These are phyloP conservation scores for Clitoria ternatea DNA, from an alignment of 306 rosid genomes.

Conservation along the genomic window DNA sequence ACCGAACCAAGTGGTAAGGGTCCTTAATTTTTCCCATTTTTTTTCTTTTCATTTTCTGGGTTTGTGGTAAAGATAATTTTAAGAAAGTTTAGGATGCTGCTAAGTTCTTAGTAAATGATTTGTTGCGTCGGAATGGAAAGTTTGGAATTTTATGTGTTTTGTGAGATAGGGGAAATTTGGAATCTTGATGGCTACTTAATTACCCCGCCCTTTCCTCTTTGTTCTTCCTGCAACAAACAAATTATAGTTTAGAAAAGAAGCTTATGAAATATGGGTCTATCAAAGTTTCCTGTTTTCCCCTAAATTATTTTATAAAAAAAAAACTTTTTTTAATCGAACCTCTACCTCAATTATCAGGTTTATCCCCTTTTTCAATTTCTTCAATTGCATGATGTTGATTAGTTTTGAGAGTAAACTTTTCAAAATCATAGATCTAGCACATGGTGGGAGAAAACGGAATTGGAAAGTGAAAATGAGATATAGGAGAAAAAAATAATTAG, in stretches of 20 bases:
- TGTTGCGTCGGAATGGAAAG: neutral
- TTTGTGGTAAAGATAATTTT: neutral
- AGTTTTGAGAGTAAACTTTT: neutral
- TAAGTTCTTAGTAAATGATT: neutral
- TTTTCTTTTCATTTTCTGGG: neutral
- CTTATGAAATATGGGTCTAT: neutral
- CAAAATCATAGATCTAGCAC: conserved; percentile 23
- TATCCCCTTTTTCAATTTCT: neutral
- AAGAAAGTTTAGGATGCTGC: neutral
- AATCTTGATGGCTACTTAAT: neutral
- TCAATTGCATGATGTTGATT: neutral
- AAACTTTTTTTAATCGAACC: neutral
- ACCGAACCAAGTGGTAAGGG: conserved; percentile 41
- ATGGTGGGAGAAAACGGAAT: neutral
- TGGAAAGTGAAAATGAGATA: neutral
- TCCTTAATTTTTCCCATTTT: neutral
- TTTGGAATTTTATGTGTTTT: neutral
- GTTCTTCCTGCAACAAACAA: neutral
- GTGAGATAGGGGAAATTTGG: neutral
- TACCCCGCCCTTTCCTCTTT: neutral
- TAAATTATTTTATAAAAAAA: neutral
- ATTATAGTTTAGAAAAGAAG: neutral
- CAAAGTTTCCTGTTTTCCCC: neutral
- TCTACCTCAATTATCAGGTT: neutral
- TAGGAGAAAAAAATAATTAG: neutral